These are phyloP conservation scores for Phialocephala sp. DNA, from an alignment of 2,329 filamentous ascomycete species.

Conservation along the genomic window DNA sequence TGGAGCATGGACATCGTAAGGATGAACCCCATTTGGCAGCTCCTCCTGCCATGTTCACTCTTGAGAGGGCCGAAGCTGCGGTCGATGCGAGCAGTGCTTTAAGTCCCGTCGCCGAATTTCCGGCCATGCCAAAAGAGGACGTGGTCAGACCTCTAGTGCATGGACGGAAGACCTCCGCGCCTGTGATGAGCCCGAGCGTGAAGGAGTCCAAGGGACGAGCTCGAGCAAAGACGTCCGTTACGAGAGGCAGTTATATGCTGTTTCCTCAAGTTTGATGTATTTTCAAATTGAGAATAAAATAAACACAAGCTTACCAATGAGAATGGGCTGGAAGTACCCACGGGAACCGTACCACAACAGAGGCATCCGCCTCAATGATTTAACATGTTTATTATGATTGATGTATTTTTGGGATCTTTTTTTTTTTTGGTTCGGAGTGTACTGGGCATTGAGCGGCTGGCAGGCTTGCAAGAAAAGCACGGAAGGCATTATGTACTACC, in stretches of 20 bases:
- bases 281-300: not conserved
- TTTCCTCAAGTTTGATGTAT: conserved; percentile 35
- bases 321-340: conserved; percentile 6
- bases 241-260: conserved; percentile 39
- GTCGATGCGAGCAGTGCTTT: conserved; percentile 25
- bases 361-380: conserved; percentile 17
- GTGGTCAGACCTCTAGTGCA: conserved; percentile 26
- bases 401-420: conserved; percentile 25
- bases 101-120: conserved; percentile 39
- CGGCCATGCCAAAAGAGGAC: conserved; percentile 5
- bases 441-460: conserved; percentile 20
- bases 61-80: conserved; percentile 4
- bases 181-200: conserved; percentile 31
- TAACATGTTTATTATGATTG: conserved; percentile 24
- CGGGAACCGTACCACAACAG: conserved; percentile 8
- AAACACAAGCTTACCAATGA: not conserved
- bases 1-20: conserved; percentile 29
- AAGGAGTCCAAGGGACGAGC: conserved; percentile 34
- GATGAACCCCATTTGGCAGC: conserved; percentile 21
- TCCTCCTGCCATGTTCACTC: conserved; percentile 3
- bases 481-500: conserved; percentile 11
- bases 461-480: conserved; percentile 8
- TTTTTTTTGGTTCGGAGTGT: conserved; percentile 4
- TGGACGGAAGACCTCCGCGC: conserved; percentile 40
- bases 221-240: conserved; percentile 33